Evolutionary conservation across 192 early-diverging fungal species (phyloP).

Genomic region (Cladochytrium replicatum): DNA sequence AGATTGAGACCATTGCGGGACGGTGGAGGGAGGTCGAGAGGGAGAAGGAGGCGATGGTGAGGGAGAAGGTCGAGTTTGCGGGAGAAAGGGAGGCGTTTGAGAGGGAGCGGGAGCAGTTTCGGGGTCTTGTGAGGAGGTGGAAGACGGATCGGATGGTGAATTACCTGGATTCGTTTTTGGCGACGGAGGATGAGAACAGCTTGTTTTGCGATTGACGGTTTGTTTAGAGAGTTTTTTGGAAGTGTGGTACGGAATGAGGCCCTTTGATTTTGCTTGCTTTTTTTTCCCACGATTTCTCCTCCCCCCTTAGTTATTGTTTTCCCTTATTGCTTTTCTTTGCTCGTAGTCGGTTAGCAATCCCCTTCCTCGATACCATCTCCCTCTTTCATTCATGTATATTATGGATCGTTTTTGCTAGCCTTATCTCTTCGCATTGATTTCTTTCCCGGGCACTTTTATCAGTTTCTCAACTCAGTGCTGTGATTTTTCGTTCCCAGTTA

Average conservation of each 20-base stretch:
- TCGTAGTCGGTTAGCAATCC: neutral
- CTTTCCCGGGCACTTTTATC: too few relatives aligned
- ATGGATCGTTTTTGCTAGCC: too few relatives aligned
- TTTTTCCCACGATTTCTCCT: neutral
- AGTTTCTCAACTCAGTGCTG: too few relatives aligned
- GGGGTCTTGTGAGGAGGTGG: neutral
- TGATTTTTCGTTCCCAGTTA: too few relatives aligned
- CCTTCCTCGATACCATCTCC: too few relatives aligned
- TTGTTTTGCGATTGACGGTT: too few relatives aligned
- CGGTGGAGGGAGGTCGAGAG: neutral
- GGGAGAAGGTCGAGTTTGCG: neutral
- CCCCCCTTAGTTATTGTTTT: neutral
- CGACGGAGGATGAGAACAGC: too few relatives aligned
- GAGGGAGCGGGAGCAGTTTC: neutral
- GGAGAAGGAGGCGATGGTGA: neutral
- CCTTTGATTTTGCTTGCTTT: neutral
- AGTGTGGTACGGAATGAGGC: neutral
- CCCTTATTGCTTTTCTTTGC: neutral
- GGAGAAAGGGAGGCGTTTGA: neutral
- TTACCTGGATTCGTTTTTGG: too few relatives aligned
- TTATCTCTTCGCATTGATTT: too few relatives aligned
- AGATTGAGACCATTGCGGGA: neutral
- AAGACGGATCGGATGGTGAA: neutral
- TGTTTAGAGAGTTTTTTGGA: neutral
- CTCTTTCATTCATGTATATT: too few relatives aligned